A percentile compares a stretch with the other conserved stretches of the same genome.
These are phyloP conservation scores for Diplodia seriata DNA, from an alignment of 2,329 filamentous ascomycete species.

Conservation along the genomic window DNA sequence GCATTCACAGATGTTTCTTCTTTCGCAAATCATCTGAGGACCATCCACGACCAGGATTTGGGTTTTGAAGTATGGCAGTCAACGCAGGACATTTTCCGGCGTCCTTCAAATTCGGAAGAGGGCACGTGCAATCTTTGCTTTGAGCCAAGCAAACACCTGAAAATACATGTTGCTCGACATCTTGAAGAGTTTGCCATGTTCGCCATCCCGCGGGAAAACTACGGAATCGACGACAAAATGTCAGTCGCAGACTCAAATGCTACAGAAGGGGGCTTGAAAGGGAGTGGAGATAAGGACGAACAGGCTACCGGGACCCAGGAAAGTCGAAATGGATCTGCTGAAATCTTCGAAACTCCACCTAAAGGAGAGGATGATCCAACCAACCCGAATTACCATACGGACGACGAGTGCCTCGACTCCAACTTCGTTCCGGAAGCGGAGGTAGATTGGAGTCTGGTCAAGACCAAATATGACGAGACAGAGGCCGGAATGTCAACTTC, in stretches of 20 bases:
- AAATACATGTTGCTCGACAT: slow-evolving; percentile 33
- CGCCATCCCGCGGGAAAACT: slow-evolving; percentile 31
- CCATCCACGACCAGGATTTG: not conserved
- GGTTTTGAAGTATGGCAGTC: not conserved
- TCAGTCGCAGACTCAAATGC: not conserved
- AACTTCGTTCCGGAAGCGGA: too few relatives aligned
- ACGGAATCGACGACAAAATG: not conserved
- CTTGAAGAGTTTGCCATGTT: slow-evolving; percentile 34
- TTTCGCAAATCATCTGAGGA: slow-evolving; percentile 32
- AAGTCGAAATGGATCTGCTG: too few relatives aligned
- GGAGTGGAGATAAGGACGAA: too few relatives aligned
- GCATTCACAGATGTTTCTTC: not conserved
- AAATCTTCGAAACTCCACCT: too few relatives aligned
- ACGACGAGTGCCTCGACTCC: too few relatives aligned
- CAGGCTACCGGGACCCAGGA: too few relatives aligned
- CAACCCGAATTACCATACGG: too few relatives aligned
- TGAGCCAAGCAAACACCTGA: slow-evolving; percentile 24
- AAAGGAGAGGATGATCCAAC: too few relatives aligned
- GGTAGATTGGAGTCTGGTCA: too few relatives aligned
- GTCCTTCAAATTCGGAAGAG: not conserved
- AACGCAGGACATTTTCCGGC: slow-evolving; percentile 20
- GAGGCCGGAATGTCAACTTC: too few relatives aligned
- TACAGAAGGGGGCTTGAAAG: not conserved
- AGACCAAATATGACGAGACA: too few relatives aligned
- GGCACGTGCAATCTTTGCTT: slow-evolving; percentile 33